phyloP scores from a whole-genome alignment of 108 stramenopile species.

The Fistulifera pelliculosa region DNA sequence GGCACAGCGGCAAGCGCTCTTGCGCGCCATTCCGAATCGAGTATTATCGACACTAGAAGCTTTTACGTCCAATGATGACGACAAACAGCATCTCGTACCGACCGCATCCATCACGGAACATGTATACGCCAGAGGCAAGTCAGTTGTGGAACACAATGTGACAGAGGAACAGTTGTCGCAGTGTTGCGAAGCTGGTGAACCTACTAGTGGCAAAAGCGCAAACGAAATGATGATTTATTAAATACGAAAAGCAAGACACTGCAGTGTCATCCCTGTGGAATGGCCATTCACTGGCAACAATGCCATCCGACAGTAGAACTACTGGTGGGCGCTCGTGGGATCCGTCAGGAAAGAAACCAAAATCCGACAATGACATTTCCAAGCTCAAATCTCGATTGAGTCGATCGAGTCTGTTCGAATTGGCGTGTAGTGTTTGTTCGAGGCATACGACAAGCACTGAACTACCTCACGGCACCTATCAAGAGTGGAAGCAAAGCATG shows the following conservation, averaged over 20 bases:
- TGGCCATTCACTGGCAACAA: slow-evolving; percentile 54
- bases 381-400: slow-evolving; percentile 48
- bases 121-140: slow-evolving; percentile 5
- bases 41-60: slow-evolving; percentile 6
- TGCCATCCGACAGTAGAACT: slow-evolving; percentile 33
- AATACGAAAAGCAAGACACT: slow-evolving; percentile 10
- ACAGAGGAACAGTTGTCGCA: too few relatives aligned
- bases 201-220: not conserved
- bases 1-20: slow-evolving; percentile 42
- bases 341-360: slow-evolving; percentile 75
- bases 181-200: not conserved
- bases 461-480: too few relatives aligned
- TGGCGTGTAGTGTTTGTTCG: too few relatives aligned
- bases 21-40: slow-evolving; percentile 47
- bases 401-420: slow-evolving; percentile 15
- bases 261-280: slow-evolving; percentile 27
- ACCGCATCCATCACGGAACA: not conserved
- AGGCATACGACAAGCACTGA: too few relatives aligned
- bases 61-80: not conserved
- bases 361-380: slow-evolving; percentile 33
- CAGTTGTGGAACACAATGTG: not conserved
- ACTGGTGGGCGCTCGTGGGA: slow-evolving; percentile 69
- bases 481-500: too few relatives aligned
- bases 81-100: not conserved
- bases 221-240: not conserved